phyloP scores from a whole-genome alignment of 345 rosid species.

The Lepidium africanum region DNA sequence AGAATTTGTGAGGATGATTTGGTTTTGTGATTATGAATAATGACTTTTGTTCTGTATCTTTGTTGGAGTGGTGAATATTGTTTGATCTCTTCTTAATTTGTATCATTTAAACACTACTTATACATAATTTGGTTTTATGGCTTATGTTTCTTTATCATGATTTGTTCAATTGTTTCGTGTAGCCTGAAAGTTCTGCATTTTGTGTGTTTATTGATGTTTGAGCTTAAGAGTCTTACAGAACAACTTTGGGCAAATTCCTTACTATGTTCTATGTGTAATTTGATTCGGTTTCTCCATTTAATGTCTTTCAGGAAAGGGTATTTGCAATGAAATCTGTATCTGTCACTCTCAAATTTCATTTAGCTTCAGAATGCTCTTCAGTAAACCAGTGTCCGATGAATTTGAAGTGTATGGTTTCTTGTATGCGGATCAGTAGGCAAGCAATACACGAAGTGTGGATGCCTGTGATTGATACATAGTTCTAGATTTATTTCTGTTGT shows the following conservation, averaged over 20 bases:
- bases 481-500: not conserved
- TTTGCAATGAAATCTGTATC: constrained; percentile 41
- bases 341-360: constrained; percentile 37
- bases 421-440: constrained; percentile 27
- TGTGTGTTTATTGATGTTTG: not conserved
- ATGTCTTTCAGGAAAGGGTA: constrained; percentile 32
- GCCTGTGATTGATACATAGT: constrained; percentile 67
- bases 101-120: not conserved
- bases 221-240: not conserved
- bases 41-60: not conserved
- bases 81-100: not conserved
- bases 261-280: not conserved
- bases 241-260: constrained; percentile 2
- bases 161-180: not conserved
- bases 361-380: constrained; percentile 39
- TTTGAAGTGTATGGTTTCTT: constrained; percentile 33
- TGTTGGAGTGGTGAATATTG: not conserved
- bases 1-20: not conserved
- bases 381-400: constrained; percentile 33
- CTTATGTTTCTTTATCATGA: not conserved
- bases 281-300: constrained; percentile 7
- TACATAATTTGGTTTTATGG: not conserved
- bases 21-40: not conserved
- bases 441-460: constrained; percentile 48
- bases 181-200: not conserved